Base-by-base conservation (phyloP, 2,329 filamentous ascomycete genomes). In the Phaeomoniella chlamydospora region DNA sequence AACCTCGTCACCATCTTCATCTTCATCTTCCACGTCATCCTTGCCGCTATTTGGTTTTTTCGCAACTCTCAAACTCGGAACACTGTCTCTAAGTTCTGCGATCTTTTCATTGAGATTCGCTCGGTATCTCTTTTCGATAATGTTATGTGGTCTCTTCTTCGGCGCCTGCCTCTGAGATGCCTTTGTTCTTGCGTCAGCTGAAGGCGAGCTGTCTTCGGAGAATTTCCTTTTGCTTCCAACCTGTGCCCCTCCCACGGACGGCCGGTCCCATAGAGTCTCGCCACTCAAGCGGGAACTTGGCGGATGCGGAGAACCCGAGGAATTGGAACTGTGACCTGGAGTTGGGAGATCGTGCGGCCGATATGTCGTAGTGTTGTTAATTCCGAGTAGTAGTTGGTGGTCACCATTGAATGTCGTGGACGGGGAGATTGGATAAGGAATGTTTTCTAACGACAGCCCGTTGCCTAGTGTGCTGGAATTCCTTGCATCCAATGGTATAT, bases 61-160 rank as follows among this genome's bases (percentile, higher is more conserved):
- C 73, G 87, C 84, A 47, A 86, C 82, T 34, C 87, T 76, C 39
- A 96, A 64, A 55, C 83, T 92, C 2, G 88, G 88, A 11, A 96
- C 86, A 51, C 85, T 93, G 55, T 94, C 86, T 47, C 87, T 72
- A 42, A 96, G 64, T 39, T 87, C 86, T 32, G 86, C 81, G 49
- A 96, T 96, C 64, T 96, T 96, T 54, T 94, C 88, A 52, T 96
- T 96, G 39, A 96, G 68, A 51, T 96, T 96, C 37, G 84, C 94
- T 49, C 88, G 78, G 57, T 96, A 96, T 45, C 88, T 70, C 68
- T 94, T 96, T 62, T 96, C 88, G 43, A 96, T 94, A 70, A 96
- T 90, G 58, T 94, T 96, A 60, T 96, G 88, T 2, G 88, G 86
- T 18, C 87, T 92, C 68, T 94, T 94, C 68, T 94, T 94, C 51